A percentile compares a stretch with the other conserved stretches of the same genome.
phyloP scores from a whole-genome alignment of 1,139 yeast species.

The Geotrichum europaeum region DNA sequence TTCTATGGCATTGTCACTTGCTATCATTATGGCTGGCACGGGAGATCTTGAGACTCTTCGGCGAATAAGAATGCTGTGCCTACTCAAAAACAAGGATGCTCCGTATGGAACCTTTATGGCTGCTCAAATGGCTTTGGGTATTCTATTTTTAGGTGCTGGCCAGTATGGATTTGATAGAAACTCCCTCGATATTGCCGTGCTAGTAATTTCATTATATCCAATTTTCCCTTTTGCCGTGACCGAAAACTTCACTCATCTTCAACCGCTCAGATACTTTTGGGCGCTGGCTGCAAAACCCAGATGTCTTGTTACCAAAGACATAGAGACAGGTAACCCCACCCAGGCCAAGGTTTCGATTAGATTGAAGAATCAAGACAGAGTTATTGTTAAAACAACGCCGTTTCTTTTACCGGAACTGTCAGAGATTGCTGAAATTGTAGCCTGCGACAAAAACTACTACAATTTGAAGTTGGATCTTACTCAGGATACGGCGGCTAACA shows the following conservation, averaged over 20 bases:
- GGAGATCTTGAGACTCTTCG: conserved; percentile 80
- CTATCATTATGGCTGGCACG: conserved; percentile 83
- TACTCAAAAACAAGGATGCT: conserved; percentile 44
- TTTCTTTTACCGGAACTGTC: conserved; percentile 61
- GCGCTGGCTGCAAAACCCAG: conserved; percentile 76
- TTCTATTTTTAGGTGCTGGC: conserved; percentile 86
- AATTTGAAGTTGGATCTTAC: conserved; percentile 41
- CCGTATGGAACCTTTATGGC: conserved; percentile 75
- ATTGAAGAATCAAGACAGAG: conserved; percentile 39
- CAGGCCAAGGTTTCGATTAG: conserved; percentile 40
- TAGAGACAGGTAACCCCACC: conserved; percentile 44
- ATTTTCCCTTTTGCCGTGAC: conserved; percentile 47
- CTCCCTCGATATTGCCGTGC: conserved; percentile 64
- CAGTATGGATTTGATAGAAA: conserved; percentile 71
- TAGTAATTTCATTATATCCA: conserved; percentile 71
- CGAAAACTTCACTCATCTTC: conserved; percentile 56
- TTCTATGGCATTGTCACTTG: conserved; percentile 54
- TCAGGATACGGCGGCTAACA: conserved; percentile 38
- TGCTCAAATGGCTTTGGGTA: conserved; percentile 76
- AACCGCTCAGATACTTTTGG: conserved; percentile 90
- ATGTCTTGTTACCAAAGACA: conserved; percentile 71
- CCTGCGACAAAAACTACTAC: conserved; percentile 43
- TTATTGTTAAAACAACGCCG: conserved; percentile 45
- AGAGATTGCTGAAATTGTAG: conserved; percentile 41
- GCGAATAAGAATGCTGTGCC: conserved; percentile 64